phyloP scores from a whole-genome alignment of 768 basidiomycete genomes.

The Suillus brevipes region DNA sequence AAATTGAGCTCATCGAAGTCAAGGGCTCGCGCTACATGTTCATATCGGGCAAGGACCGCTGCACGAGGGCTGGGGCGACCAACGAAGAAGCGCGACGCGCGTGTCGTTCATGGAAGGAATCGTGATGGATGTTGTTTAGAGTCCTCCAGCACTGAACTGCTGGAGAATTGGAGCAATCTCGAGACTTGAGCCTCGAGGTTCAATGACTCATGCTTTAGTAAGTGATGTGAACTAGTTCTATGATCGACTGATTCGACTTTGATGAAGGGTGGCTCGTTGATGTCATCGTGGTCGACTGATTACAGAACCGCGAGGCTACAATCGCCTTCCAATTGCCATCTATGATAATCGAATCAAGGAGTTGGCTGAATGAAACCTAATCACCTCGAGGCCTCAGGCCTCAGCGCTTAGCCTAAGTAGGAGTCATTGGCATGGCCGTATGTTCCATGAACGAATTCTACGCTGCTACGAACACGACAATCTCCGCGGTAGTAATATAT shows the following conservation, averaged over 20 bases:
- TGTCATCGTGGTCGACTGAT: no score
- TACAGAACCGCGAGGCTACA: no score
- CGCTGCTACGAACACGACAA: no score
- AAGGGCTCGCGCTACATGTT: constrained; percentile 3
- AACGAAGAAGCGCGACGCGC: background rate
- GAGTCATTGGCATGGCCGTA: no score
- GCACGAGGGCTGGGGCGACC: constrained; percentile 1
- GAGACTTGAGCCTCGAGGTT: background rate
- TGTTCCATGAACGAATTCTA: background rate
- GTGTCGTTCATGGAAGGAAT: background rate
- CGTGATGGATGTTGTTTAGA: background rate
- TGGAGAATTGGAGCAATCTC: background rate
- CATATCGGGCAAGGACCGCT: background rate
- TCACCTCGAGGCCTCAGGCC: no score
- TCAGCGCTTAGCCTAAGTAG: no score
- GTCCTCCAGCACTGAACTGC: no score
- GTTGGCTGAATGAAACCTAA: no score
- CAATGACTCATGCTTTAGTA: background rate
- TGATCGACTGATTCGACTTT: background rate
- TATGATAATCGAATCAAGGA: no score
- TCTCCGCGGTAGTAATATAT: background rate
- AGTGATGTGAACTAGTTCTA: background rate
- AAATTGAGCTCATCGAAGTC: constrained; percentile 1
- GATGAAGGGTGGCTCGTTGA: no score
- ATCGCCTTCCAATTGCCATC: no score